These are phyloP conservation scores for Nigrospora sphaerica DNA, from an alignment of 2,329 filamentous ascomycete genomes.

Conservation along the genomic window DNA sequence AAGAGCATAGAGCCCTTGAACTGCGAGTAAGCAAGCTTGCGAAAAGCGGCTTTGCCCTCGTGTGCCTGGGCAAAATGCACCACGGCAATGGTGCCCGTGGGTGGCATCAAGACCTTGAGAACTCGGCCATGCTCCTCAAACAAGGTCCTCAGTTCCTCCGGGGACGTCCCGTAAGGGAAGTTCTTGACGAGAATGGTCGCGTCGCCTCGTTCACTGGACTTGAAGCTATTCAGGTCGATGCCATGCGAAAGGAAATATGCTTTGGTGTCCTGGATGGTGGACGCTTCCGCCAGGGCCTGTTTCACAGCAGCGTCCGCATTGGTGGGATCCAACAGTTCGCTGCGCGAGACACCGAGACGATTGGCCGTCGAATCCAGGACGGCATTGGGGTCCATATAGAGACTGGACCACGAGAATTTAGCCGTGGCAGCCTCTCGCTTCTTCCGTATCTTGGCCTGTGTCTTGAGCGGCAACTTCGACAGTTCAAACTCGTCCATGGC, in stretches of 20 bases:
- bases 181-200: conserved; percentile 90
- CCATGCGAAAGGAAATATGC: conserved; percentile 82
- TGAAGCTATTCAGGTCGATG: conserved; percentile 88
- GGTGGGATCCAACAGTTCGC: conserved; percentile 89
- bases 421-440: conserved; percentile 72
- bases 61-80: conserved; percentile 76
- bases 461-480: conserved; percentile 87
- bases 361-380: conserved; percentile 85
- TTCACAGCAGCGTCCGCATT: conserved; percentile 91
- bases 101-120: conserved; percentile 80
- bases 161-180: conserved; percentile 75
- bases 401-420: conserved; percentile 95
- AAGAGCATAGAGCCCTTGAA: conserved; percentile 89
- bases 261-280: conserved; percentile 94
- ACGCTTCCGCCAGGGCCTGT: conserved; percentile 93
- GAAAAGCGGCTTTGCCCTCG: conserved; percentile 78
- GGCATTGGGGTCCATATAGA: conserved; percentile 97
- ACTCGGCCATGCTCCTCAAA: conserved; percentile 85
- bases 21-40: conserved; percentile 78
- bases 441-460: conserved; percentile 83
- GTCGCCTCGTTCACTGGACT: conserved; percentile 75
- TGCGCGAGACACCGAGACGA: conserved; percentile 82
- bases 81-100: conserved; percentile 87
- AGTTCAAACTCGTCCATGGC: conserved; percentile 83
- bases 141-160: conserved; percentile 69